These are phyloP conservation scores for Penicillium sp. DNA, from an alignment of 2,329 filamentous ascomycete species.

Conservation along the genomic window DNA sequence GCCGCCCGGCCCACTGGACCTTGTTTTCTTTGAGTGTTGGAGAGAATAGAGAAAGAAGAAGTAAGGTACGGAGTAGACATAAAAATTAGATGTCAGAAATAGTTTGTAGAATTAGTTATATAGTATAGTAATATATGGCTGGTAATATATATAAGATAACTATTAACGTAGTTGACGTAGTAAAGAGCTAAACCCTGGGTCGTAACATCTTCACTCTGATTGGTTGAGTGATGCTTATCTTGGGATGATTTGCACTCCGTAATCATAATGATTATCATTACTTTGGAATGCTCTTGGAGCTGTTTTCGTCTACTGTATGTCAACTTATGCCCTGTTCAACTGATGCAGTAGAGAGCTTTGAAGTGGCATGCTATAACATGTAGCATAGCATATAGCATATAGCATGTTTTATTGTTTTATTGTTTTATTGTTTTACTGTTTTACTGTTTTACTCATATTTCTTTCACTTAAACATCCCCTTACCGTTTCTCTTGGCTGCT, in stretches of 20 bases:
- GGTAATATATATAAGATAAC: too few species aligned
- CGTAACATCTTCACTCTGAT: conserved; percentile 33
- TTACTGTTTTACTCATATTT: neutral
- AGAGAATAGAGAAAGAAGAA: neutral
- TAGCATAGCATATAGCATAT: neutral
- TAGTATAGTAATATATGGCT: neutral
- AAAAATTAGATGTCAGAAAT: neutral
- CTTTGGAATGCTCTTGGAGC: conserved; percentile 6
- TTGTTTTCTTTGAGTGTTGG: conserved; percentile 1
- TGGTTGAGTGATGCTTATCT: conserved; percentile 36
- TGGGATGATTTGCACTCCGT: conserved; percentile 19
- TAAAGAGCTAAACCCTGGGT: conserved; percentile 38
- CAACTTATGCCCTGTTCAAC: neutral
- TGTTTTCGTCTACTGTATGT: neutral
- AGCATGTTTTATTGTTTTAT: neutral
- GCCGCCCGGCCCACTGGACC: conserved; percentile 5
- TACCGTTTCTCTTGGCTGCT: conserved; percentile 12
- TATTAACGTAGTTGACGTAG: conserved; percentile 35
- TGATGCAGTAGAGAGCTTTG: too few species aligned
- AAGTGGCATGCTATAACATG: neutral
- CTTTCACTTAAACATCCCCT: neutral
- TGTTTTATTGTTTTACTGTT: too few species aligned
- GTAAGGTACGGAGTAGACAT: neutral
- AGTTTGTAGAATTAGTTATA: neutral
- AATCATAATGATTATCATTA: conserved; percentile 29